Conservation (phyloP, 371 early-diverging fungal genomes). For the Actinomucor elegans region DNA sequence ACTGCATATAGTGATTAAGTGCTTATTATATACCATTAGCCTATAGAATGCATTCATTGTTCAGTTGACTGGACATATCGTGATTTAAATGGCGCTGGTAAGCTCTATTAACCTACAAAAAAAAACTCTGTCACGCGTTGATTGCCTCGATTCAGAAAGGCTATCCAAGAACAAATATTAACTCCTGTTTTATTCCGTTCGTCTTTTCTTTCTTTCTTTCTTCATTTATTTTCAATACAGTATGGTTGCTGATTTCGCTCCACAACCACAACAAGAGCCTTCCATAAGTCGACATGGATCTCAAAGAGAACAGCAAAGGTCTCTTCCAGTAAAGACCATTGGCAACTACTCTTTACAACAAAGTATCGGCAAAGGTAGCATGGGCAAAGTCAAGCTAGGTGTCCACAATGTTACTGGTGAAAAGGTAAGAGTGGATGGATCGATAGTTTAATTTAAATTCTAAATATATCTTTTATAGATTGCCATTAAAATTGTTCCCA, state of each 20-base stretch:
- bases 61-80: neutral
- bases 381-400: slow-evolving; percentile 49
- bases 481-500: slow-evolving; percentile 50
- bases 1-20: neutral
- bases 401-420: slow-evolving; percentile 47
- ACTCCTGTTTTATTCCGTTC: slow-evolving; percentile 6
- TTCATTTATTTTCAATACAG: slow-evolving; percentile 10
- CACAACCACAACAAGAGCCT: slow-evolving; percentile 5
- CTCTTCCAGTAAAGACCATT: slow-evolving; percentile 25
- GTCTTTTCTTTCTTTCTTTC: slow-evolving; percentile 13
- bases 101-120: slow-evolving; percentile 3
- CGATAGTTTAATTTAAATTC: neutral
- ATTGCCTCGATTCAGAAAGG: slow-evolving; percentile 26
- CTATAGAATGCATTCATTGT: neutral
- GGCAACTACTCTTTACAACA: slow-evolving; percentile 41
- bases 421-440: slow-evolving; percentile 26
- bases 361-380: slow-evolving; percentile 46
- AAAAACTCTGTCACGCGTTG: slow-evolving; percentile 24
- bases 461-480: slow-evolving; percentile 26
- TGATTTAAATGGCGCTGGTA: slow-evolving; percentile 9
- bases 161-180: slow-evolving; percentile 9
- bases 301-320: slow-evolving; percentile 9
- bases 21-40: neutral
- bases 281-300: neutral
- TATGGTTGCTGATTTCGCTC: slow-evolving; percentile 24